Conservation (phyloP, 1,139 yeast species). For the Saccharomyces uvarum region DNA sequence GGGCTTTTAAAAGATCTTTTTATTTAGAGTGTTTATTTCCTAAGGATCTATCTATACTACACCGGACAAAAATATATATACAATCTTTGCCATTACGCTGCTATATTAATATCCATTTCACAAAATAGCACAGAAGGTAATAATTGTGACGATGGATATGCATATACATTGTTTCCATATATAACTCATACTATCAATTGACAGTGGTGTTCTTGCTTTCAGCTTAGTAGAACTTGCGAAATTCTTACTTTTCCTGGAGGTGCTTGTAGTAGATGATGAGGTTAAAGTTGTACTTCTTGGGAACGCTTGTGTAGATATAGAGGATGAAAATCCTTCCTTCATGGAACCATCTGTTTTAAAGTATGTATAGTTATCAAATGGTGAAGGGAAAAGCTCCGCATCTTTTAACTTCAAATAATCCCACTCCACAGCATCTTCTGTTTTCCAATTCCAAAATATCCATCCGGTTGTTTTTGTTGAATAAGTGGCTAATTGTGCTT, state of each 20-base stretch:
- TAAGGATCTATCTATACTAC: background rate
- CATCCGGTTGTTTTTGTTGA: constrained; percentile 43
- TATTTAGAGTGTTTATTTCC: background rate
- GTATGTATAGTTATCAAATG: constrained; percentile 37
- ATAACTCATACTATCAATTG: background rate
- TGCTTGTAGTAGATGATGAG: background rate
- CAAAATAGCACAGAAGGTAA: background rate
- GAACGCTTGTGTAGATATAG: constrained; percentile 15
- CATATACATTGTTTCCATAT: background rate
- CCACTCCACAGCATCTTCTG: constrained; percentile 58
- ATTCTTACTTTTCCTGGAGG: constrained; percentile 2
- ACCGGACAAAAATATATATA: background rate
- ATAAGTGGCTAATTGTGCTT: constrained; percentile 46
- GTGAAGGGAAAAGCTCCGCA: constrained; percentile 52
- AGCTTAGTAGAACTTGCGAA: background rate
- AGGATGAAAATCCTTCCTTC: constrained; percentile 11
- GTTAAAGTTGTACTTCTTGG: constrained; percentile 6
- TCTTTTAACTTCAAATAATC: constrained; percentile 47
- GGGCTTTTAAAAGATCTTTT: too few relatives aligned
- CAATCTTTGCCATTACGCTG: background rate
- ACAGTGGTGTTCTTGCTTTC: background rate
- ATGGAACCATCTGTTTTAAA: constrained; percentile 25
- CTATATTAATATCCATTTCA: background rate
- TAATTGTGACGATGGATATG: background rate
- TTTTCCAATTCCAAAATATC: constrained; percentile 67